These are phyloP conservation scores for Myochromella boudieri DNA, from an alignment of 768 basidiomycete species.

Conservation along the genomic window DNA sequence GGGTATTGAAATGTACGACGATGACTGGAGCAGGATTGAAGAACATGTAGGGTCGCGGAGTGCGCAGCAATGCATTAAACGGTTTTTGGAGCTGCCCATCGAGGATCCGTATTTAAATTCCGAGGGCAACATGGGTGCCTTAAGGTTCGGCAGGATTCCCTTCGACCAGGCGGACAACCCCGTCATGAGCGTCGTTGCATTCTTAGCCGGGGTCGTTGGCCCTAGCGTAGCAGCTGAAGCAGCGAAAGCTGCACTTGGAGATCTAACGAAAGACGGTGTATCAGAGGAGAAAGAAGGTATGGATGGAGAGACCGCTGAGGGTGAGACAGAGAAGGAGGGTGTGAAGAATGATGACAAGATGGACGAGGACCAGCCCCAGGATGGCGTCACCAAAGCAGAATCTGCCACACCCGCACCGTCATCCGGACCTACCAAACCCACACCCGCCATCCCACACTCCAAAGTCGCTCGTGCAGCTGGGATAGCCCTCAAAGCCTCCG, in stretches of 20 bases:
- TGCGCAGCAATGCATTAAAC: slow-evolving; percentile 92
- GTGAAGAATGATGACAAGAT: slow-evolving; percentile 44
- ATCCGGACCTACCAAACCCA: slow-evolving; percentile 38
- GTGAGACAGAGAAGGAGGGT: slow-evolving; percentile 25
- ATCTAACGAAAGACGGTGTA: slow-evolving; percentile 53
- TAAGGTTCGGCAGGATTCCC: slow-evolving; percentile 78
- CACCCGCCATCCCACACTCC: slow-evolving; percentile 59
- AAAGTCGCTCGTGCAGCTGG: slow-evolving; percentile 81
- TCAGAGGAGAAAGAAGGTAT: slow-evolving; percentile 27
- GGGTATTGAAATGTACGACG: slow-evolving; percentile 96
- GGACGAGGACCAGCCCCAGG: slow-evolving; percentile 41
- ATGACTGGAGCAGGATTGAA: slow-evolving; percentile 92
- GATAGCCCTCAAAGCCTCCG: slow-evolving; percentile 86
- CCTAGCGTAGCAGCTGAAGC: slow-evolving; percentile 92
- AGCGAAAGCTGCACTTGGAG: slow-evolving; percentile 86
- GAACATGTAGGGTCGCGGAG: slow-evolving; percentile 91
- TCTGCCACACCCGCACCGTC: slow-evolving; percentile 24
- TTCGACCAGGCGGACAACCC: slow-evolving; percentile 97
- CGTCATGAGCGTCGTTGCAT: slow-evolving; percentile 98
- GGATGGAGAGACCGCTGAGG: slow-evolving; percentile 18
- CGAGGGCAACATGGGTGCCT: slow-evolving; percentile 72
- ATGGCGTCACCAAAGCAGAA: slow-evolving; percentile 22
- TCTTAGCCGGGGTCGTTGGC: slow-evolving; percentile 89
- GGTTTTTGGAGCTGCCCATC: slow-evolving; percentile 94
- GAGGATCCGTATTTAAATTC: slow-evolving; percentile 89